phyloP scores from a whole-genome alignment of 208 protist species.

The Crithidia mellificae region DNA sequence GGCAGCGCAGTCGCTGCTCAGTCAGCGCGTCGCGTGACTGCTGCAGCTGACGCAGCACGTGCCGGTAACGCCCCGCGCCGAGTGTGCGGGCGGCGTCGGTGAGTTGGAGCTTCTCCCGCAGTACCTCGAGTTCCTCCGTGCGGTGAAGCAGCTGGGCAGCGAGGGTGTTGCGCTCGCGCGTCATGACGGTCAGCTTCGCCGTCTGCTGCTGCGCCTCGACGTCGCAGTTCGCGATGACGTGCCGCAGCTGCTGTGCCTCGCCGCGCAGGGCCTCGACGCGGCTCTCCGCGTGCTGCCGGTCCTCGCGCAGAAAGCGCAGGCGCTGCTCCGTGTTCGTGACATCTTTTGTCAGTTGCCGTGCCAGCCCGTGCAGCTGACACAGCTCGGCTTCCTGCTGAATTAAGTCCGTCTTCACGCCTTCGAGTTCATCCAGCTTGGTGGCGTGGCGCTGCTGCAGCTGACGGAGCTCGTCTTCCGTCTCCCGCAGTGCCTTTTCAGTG shows the following conservation, averaged over 20 bases:
- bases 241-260: constrained; percentile 92
- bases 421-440: constrained; percentile 94
- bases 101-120: constrained; percentile 98
- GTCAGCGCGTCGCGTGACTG: constrained; percentile 87
- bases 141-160: constrained; percentile 96
- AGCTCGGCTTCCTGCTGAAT: constrained; percentile 92
- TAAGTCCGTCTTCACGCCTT: constrained; percentile 95
- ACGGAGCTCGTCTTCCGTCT: constrained; percentile 94
- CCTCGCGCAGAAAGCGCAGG: constrained; percentile 67
- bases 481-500: constrained; percentile 96
- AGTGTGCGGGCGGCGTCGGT: constrained; percentile 94
- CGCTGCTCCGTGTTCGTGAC: constrained; percentile 82
- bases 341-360: constrained; percentile 79
- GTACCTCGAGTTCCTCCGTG: constrained; percentile 96
- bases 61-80: constrained; percentile 94
- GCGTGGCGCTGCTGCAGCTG: constrained; percentile 94
- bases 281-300: constrained; percentile 51
- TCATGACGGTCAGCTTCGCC: constrained; percentile 92
- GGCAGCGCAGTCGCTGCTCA: constrained; percentile 92
- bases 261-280: constrained; percentile 63
- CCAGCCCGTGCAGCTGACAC: constrained; percentile 78
- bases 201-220: constrained; percentile 85
- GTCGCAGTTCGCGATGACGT: constrained; percentile 96
- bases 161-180: constrained; percentile 96
- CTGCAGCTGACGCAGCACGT: constrained; percentile 87